Evolutionary conservation across 495 filamentous ascomycete genomes (phyloP).

Genomic region (Aspergillus steynii): DNA sequence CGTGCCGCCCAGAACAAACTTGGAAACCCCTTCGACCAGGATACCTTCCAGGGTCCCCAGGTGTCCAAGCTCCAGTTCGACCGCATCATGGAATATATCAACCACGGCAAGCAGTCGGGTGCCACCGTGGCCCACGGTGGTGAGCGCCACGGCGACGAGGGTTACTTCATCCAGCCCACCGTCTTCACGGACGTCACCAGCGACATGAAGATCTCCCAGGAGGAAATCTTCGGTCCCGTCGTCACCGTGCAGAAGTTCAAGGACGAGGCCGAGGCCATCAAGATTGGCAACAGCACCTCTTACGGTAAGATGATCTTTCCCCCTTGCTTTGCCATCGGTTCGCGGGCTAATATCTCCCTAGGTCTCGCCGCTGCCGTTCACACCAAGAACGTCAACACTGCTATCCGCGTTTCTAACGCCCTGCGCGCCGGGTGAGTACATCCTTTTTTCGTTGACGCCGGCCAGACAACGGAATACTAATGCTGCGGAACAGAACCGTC

Average conservation of each 20-base stretch:
- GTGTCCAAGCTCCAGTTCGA: constrained; percentile 94
- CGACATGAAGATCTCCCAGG: constrained; percentile 98
- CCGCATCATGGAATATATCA: constrained; percentile 97
- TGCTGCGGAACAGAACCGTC: constrained; percentile 57
- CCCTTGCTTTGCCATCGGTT: neutral
- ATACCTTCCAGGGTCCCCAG: constrained; percentile 97
- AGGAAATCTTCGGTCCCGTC: constrained; percentile 98
- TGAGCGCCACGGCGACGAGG: constrained; percentile 82
- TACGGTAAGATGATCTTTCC: constrained; percentile 50
- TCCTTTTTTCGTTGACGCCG: neutral
- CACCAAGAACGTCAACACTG: constrained; percentile 90
- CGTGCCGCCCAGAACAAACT: constrained; percentile 80
- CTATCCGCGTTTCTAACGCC: constrained; percentile 80
- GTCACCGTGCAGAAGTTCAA: constrained; percentile 93
- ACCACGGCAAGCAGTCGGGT: constrained; percentile 82
- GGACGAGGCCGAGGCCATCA: constrained; percentile 81
- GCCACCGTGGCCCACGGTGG: constrained; percentile 85
- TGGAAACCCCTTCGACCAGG: constrained; percentile 82
- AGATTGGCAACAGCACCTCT: constrained; percentile 74
- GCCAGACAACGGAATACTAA: neutral
- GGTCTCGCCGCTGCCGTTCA: constrained; percentile 90
- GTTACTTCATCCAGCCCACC: constrained; percentile 97
- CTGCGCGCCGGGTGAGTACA: constrained; percentile 66
- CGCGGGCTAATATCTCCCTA: constrained; percentile 14
- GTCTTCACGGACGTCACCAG: constrained; percentile 87